Base-by-base conservation (phyloP, 2,329 filamentous ascomycete genomes). In the Fusarium agapanthi region DNA sequence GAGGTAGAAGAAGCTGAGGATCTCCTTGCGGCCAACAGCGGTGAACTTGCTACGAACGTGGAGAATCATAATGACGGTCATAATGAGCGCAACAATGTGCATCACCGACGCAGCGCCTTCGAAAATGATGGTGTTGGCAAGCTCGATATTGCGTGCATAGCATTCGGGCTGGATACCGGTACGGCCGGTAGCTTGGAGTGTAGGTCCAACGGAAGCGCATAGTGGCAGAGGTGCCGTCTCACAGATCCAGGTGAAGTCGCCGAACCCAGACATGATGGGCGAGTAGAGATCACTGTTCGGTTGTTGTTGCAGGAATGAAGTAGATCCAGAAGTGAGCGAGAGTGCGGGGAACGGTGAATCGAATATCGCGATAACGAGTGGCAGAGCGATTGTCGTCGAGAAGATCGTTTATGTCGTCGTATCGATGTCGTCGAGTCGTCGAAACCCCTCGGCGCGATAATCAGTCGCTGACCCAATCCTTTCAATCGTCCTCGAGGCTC, bases 81-180 rank as follows among this genome's bases (percentile, higher is more conserved):
- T 98, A 76, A 91, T 86, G 67, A 99, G 86, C 20, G 95, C 94
- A 64, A 93, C 85, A 75, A 99, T 98, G 83, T 99, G 96, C 84
- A 96, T 93, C 79, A 95, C 95, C 70, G 93, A 94, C 28, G 95
- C 91, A 34, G 95, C 96, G 79, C 92, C 94, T 84, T 98, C 91
- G 81, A 99, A 99, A 79, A 99, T 99, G 84, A 98, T 95, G 44
- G 96, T 99, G 85, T 99, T 99, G 76, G 95, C 96, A 75, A 98
- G 84, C 83, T 98, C 95, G 82, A 99, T 95, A 78, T 96, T 97
- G 67, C 96, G 91, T 67, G 96, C 93, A 84, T 95, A 98, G 86
- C 96, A 99, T 79, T 91, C 90, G 64, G 96, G 91, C 81, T 97
- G 92, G 74, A 98, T 96, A 75, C 95, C 93, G 18, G 91, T 88